A percentile compares a stretch with the other conserved stretches of the same genome.
Evolutionary conservation across 2,329 filamentous ascomycete species (phyloP).

Genomic region (Verticillium nubilum): DNA sequence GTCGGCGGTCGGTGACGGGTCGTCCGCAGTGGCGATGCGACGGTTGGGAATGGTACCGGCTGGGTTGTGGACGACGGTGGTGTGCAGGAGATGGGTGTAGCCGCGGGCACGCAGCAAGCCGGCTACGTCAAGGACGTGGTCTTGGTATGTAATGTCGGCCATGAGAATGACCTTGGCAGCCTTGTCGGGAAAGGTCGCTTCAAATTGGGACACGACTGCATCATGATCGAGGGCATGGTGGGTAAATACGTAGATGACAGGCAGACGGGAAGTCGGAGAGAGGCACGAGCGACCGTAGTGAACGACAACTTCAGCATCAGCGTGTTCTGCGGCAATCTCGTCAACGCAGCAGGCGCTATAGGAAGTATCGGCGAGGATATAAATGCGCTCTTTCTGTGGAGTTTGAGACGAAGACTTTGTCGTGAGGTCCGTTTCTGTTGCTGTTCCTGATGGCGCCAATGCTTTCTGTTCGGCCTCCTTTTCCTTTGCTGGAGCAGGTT

Average conservation of each 20-base stretch:
- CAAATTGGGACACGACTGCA: slow-evolving; percentile 52
- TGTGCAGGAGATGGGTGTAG: slow-evolving; percentile 66
- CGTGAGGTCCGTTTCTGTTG: slow-evolving; percentile 1
- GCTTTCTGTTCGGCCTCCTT: background rate
- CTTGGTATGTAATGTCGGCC: slow-evolving; percentile 83
- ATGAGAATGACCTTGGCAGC: slow-evolving; percentile 66
- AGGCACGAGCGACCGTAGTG: slow-evolving; percentile 93
- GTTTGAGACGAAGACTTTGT: background rate
- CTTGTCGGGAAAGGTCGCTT: slow-evolving; percentile 58
- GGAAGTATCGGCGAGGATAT: slow-evolving; percentile 89
- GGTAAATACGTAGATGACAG: slow-evolving; percentile 89
- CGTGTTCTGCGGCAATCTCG: slow-evolving; percentile 92
- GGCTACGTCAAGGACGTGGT: slow-evolving; percentile 61
- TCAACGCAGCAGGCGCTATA: slow-evolving; percentile 97
- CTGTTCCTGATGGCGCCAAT: background rate
- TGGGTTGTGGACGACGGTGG: slow-evolving; percentile 71
- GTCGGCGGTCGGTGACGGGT: slow-evolving; percentile 25
- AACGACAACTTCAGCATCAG: slow-evolving; percentile 82
- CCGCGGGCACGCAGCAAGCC: slow-evolving; percentile 51
- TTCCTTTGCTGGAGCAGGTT: slow-evolving; percentile 7
- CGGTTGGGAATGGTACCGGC: slow-evolving; percentile 80
- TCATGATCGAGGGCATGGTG: slow-evolving; percentile 61
- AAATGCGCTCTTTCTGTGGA: slow-evolving; percentile 43
- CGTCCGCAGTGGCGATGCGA: slow-evolving; percentile 38
- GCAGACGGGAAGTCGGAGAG: slow-evolving; percentile 80